Evolutionary conservation across 2,329 filamentous ascomycete genomes (phyloP).

Genomic region (Penicillium sp.): DNA sequence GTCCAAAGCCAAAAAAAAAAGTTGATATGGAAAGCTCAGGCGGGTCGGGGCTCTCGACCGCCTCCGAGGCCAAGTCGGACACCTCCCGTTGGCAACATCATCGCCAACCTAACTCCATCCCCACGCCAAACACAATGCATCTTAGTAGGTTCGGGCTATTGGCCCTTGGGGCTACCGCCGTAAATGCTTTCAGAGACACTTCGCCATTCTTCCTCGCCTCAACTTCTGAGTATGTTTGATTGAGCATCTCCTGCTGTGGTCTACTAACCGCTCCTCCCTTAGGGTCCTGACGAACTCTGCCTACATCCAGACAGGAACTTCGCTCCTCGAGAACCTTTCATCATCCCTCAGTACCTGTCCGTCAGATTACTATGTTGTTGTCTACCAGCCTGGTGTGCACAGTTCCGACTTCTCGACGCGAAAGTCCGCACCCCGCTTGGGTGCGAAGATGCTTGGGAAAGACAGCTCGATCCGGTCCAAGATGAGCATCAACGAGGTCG

Average conservation of each 20-base stretch:
- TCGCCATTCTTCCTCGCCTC: slow-evolving; percentile 86
- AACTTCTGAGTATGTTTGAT: slow-evolving; percentile 59
- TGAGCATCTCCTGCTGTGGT: slow-evolving; percentile 5
- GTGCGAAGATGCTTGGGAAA: slow-evolving; percentile 41
- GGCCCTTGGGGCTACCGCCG: slow-evolving; percentile 49
- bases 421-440: slow-evolving; percentile 48
- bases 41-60: slow-evolving; percentile 28
- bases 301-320: slow-evolving; percentile 38
- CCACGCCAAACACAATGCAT: slow-evolving; percentile 34
- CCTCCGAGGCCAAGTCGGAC: slow-evolving; percentile 27
- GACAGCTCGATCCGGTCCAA: slow-evolving; percentile 48
- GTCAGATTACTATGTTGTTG: slow-evolving; percentile 65
- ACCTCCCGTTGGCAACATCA: slow-evolving; percentile 26
- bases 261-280: slow-evolving; percentile 22
- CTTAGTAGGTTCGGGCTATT: slow-evolving; percentile 38
- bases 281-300: slow-evolving; percentile 36
- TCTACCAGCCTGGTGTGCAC: slow-evolving; percentile 67
- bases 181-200: slow-evolving; percentile 70
- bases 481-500: slow-evolving; percentile 46
- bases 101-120: slow-evolving; percentile 17
- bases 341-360: slow-evolving; percentile 56
- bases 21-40: slow-evolving; percentile 22
- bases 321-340: slow-evolving; percentile 37
- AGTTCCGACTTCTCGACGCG: slow-evolving; percentile 56
- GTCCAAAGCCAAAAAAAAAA: slow-evolving; percentile 13